Evolutionary conservation across 352 stramenopile genomes (phyloP).

Genomic region (Phytopythium ostracodes): DNA sequence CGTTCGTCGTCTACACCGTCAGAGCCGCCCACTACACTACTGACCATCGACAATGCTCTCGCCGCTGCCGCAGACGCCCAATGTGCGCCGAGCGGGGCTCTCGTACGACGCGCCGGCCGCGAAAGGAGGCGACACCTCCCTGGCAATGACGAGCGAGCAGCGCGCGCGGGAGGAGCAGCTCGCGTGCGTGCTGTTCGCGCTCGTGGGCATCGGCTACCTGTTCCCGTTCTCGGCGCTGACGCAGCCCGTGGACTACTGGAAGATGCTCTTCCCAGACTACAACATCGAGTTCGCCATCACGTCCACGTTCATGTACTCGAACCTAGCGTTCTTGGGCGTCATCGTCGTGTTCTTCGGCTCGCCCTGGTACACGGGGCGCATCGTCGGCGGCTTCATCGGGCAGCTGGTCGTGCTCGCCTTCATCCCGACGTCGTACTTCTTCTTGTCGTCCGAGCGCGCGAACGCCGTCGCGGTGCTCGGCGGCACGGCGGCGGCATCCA

Average conservation of each 20-base stretch:
- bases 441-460: conserved; percentile 56
- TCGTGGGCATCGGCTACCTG: conserved; percentile 78
- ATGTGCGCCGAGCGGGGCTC: conserved; percentile 24
- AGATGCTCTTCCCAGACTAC: conserved; percentile 79
- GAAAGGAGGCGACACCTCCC: conserved; percentile 3
- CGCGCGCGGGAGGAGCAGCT: conserved; percentile 40
- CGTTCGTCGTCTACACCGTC: conserved; percentile 41
- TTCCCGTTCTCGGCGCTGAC: conserved; percentile 88
- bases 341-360: conserved; percentile 61
- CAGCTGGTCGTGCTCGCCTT: conserved; percentile 71
- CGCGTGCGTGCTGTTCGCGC: conserved; percentile 61
- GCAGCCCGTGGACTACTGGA: conserved; percentile 88
- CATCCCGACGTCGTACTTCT: conserved; percentile 76
- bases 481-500: conserved; percentile 54
- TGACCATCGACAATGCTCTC: conserved; percentile 51
- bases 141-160: conserved; percentile 17
- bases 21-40: conserved; percentile 51
- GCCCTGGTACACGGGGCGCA: conserved; percentile 66
- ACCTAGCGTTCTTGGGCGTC: conserved; percentile 55
- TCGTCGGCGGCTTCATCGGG: conserved; percentile 75
- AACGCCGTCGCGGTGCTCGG: conserved; percentile 66
- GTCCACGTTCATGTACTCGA: conserved; percentile 84
- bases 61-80: conserved; percentile 47
- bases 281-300: conserved; percentile 87
- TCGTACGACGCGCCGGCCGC: conserved; percentile 23